These are phyloP conservation scores for Pulveroboletus sp. DNA, from an alignment of 768 basidiomycete genomes.

Conservation along the genomic window DNA sequence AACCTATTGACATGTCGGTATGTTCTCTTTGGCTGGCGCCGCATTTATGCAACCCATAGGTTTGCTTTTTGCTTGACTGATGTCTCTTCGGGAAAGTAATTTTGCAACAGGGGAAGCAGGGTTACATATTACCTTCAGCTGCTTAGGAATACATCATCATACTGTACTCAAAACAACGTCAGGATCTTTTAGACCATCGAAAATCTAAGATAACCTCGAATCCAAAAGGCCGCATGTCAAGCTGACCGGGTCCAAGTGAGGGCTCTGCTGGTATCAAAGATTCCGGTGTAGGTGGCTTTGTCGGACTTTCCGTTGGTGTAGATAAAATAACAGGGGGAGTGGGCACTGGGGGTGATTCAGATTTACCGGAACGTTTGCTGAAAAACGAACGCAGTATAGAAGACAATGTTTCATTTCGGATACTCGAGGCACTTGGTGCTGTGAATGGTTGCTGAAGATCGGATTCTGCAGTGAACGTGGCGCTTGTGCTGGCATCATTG, in stretches of 20 bases:
- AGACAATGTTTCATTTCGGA: constrained; percentile 18
- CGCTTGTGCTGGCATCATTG: constrained; percentile 21
- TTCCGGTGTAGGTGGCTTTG: constrained; percentile 1
- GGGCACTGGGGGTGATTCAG: neutral
- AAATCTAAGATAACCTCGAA: constrained; percentile 72
- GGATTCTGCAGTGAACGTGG: constrained; percentile 24
- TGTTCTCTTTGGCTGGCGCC: too few relatives aligned
- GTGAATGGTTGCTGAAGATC: constrained; percentile 16
- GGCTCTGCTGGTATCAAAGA: constrained; percentile 14
- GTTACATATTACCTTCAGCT: constrained; percentile 13
- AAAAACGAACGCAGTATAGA: constrained; percentile 27
- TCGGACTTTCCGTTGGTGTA: constrained; percentile 4
- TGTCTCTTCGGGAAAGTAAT: too few relatives aligned
- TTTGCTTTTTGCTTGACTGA: too few relatives aligned
- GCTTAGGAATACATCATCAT: constrained; percentile 20
- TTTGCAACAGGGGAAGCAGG: too few relatives aligned
- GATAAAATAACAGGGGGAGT: neutral
- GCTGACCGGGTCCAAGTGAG: constrained; percentile 43
- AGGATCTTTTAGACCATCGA: constrained; percentile 48
- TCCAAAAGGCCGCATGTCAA: constrained; percentile 71
- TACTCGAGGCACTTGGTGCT: neutral
- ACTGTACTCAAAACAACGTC: constrained; percentile 9
- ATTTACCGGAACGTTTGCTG: constrained; percentile 8
- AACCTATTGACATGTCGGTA: too few relatives aligned
- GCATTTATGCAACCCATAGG: too few relatives aligned